Conservation (phyloP, 2,329 filamentous ascomycete genomes). For the Metarhizium brunneum region DNA sequence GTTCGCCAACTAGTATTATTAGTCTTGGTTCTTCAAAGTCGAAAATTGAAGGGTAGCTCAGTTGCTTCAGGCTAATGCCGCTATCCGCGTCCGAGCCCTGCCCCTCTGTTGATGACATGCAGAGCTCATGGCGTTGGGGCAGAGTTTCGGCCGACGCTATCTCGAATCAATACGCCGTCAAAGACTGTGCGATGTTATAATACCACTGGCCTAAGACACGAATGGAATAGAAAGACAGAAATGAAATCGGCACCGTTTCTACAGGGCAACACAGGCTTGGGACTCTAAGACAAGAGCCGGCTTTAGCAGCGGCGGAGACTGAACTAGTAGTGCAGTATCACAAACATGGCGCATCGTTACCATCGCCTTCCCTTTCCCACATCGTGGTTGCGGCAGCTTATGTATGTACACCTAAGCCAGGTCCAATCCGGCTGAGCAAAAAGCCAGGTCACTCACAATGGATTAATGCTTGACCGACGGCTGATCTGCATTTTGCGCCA, state of each 20-base stretch:
- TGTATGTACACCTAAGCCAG: neutral
- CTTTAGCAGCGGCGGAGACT: neutral
- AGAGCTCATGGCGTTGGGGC: neutral
- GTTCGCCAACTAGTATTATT: neutral
- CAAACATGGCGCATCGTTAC: neutral
- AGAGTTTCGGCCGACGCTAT: neutral
- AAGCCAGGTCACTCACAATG: neutral
- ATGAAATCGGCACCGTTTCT: neutral
- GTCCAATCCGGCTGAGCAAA: neutral
- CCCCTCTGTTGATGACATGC: conserved; percentile 7
- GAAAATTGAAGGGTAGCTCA: neutral
- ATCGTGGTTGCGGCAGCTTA: neutral
- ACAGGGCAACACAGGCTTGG: neutral
- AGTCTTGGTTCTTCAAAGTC: neutral
- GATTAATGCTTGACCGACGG: neutral
- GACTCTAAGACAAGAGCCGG: neutral
- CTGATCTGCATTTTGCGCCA: too few relatives aligned
- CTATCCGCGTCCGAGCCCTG: conserved; percentile 9
- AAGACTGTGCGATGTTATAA: neutral
- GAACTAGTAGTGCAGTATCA: neutral
- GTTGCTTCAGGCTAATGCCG: conserved; percentile 4
- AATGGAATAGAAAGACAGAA: neutral
- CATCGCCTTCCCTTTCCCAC: neutral
- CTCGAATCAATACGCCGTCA: neutral
- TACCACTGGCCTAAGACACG: neutral